These are phyloP conservation scores for Rhizopogon roseolus DNA, from an alignment of 768 basidiomycete species.

Conservation along the genomic window DNA sequence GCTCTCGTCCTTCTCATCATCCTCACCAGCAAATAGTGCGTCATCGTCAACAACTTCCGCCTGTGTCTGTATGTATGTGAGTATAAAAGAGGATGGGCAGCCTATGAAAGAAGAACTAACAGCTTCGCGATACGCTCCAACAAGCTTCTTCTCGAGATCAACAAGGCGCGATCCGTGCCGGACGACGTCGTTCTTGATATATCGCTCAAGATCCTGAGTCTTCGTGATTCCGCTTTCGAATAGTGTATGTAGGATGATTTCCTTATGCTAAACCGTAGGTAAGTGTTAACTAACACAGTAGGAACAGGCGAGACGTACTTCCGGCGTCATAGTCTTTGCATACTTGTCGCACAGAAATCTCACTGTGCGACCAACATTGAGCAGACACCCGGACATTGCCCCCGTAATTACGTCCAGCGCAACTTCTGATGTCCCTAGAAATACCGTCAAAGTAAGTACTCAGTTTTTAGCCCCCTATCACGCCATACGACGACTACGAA, in stretches of 20 bases:
- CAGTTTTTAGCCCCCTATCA: neutral
- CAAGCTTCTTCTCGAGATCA: slow-evolving; percentile 87
- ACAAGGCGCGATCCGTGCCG: slow-evolving; percentile 70
- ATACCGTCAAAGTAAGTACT: neutral
- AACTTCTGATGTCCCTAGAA: slow-evolving; percentile 63
- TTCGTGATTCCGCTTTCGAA: slow-evolving; percentile 84
- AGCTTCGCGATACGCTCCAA: slow-evolving; percentile 76
- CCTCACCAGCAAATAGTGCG: slow-evolving; percentile 46
- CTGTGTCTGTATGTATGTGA: slow-evolving; percentile 23
- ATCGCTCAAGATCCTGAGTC: slow-evolving; percentile 76
- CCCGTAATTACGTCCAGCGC: slow-evolving; percentile 75
- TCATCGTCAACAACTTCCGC: slow-evolving; percentile 47
- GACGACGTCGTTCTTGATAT: slow-evolving; percentile 85
- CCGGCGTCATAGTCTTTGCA: slow-evolving; percentile 72
- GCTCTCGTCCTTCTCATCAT: slow-evolving; percentile 61
- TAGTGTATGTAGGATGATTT: slow-evolving; percentile 88
- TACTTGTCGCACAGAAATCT: slow-evolving; percentile 80
- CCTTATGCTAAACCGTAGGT: slow-evolving; percentile 39
- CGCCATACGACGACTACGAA: neutral
- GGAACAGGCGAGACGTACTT: slow-evolving; percentile 46
- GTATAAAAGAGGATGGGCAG: neutral
- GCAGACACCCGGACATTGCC: slow-evolving; percentile 75
- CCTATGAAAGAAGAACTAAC: slow-evolving; percentile 36
- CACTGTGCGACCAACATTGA: slow-evolving; percentile 85
- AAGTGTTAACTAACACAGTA: slow-evolving; percentile 1